Evolutionary conservation across 805 yeast genomes (phyloP), one percentile per base, ranked within the genome.

Genomic region (Helenozyma baotianmanensis): DNA sequence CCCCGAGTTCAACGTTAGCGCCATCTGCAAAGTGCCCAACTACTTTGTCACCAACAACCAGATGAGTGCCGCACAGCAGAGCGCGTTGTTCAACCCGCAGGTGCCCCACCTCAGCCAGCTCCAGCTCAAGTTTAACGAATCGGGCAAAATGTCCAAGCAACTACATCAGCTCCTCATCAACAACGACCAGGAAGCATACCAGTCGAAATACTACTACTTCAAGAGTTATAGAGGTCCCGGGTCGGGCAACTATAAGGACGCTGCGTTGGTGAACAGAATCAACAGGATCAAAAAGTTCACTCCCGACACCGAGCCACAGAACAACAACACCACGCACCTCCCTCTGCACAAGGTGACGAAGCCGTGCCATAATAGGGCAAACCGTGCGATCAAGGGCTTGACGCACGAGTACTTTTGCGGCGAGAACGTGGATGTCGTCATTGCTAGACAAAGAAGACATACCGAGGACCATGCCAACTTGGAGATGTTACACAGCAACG

Each of bases 141-240:
- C 43, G 25, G 31, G 37, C 14, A 56, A 56, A 32, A 39, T 60
- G 35, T 47, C 66, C 6, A 61, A 58, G 27, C 56, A 58, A 35
- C 47, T 64, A 22, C 63, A 59, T 32, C 68, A 53, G 42, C 50
- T 64, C 23, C 56, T 56, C 4, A 48, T 54, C 27, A 61, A 52
- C 39, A 58, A 55, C 32, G 69, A 64, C 34, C 57, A 50, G 38
- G 70, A 64, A 31, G 51, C 54, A 15, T 49, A 50, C 40, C 56
- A 56, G 35, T 50, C 61, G 24, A 65, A 61, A 40, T 66, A 66
- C 43, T 65, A 54, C 42, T 66, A 64, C 39, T 54, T 59, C 14
- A 63, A 63, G 39, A 53, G 58, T 21, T 64, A 63, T 35, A 51
- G 71, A 28, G 72, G 72, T 1, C 71, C 70, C 2, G 72, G 72